phyloP scores from a whole-genome alignment of 1,284 basidiomycete genomes.

The Moniliophthora roreri region DNA sequence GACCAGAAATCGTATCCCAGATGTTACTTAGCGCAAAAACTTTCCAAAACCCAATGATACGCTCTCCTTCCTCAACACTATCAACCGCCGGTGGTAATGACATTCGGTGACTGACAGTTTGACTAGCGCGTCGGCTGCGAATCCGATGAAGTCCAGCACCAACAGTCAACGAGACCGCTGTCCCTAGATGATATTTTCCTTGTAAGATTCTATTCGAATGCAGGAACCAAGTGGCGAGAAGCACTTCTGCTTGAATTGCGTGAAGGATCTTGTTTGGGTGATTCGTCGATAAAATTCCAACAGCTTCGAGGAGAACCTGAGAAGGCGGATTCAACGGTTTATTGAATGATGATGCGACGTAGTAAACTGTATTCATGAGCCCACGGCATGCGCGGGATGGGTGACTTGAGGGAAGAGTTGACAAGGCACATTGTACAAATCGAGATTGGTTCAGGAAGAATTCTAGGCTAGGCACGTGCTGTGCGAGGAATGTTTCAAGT shows the following conservation, averaged over 20 bases:
- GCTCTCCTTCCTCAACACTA: conserved; percentile 51
- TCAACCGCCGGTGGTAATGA: conserved; percentile 29
- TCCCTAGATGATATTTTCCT: conserved; percentile 41
- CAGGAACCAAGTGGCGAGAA: conserved; percentile 56
- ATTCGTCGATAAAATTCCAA: conserved; percentile 34
- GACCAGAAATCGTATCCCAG: conserved; percentile 45
- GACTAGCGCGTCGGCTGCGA: conserved; percentile 30
- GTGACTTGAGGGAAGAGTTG: conserved; percentile 13
- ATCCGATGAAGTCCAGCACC: conserved; percentile 41
- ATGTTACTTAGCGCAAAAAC: conserved; percentile 52
- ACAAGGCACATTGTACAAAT: conserved; percentile 7
- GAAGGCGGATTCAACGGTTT: conserved; percentile 30
- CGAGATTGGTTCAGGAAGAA: conserved; percentile 19
- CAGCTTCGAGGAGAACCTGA: conserved; percentile 42
- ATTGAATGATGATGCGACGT: background rate
- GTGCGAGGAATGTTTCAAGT: background rate
- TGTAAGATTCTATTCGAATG: conserved; percentile 42
- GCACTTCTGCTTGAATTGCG: conserved; percentile 55
- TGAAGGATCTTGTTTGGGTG: conserved; percentile 49
- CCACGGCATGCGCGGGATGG: conserved; percentile 23
- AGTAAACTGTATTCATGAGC: conserved; percentile 25
- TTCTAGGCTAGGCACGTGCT: background rate
- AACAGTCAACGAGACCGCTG: conserved; percentile 40
- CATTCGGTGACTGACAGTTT: conserved; percentile 26
- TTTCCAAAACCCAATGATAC: conserved; percentile 59